Percentiles rank a stretch among this genome's conserved stretches.
phyloP scores from a whole-genome alignment of 2,329 filamentous ascomycete species.

The Cadophora sp. region DNA sequence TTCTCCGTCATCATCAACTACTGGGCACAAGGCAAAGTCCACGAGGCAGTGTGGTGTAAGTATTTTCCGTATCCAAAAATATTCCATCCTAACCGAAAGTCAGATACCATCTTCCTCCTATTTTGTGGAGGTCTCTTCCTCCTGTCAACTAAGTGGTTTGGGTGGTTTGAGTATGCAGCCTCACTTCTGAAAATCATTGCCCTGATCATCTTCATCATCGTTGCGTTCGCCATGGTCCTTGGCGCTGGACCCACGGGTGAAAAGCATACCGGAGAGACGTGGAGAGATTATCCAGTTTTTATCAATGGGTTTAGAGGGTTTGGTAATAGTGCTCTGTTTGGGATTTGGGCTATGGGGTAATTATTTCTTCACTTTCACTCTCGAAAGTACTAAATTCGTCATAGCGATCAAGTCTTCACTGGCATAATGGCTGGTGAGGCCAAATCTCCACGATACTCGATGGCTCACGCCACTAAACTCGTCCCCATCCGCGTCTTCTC shows the following conservation, averaged over 20 bases:
- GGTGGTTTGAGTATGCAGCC: constrained; percentile 48
- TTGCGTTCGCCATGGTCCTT: constrained; percentile 48
- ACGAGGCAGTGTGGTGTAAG: constrained; percentile 28
- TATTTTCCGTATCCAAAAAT: too few species aligned
- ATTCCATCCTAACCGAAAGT: too few species aligned
- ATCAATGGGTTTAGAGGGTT: constrained; percentile 49
- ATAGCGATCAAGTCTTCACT: constrained; percentile 40
- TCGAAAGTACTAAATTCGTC: background rate
- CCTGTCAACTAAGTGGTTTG: constrained; percentile 41
- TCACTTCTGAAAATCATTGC: constrained; percentile 49
- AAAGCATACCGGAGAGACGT: constrained; percentile 44
- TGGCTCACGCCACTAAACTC: constrained; percentile 28
- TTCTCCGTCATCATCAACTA: constrained; percentile 40
- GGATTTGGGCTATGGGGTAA: constrained; percentile 31
- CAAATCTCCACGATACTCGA: constrained; percentile 27
- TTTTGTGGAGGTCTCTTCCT: constrained; percentile 32
- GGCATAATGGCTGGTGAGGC: constrained; percentile 40
- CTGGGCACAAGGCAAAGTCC: constrained; percentile 33
- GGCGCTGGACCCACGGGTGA: constrained; percentile 50
- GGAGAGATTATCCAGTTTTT: constrained; percentile 46
- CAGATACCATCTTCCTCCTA: constrained; percentile 34
- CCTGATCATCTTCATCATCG: constrained; percentile 48
- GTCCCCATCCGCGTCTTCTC: constrained; percentile 27
- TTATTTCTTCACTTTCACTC: too few species aligned
- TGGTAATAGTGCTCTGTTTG: constrained; percentile 37